Percentiles rank a stretch among this genome's conserved stretches.
Conservation (phyloP, 2,329 filamentous ascomycete species). For the Cephalotrichum gorgonifer region DNA sequence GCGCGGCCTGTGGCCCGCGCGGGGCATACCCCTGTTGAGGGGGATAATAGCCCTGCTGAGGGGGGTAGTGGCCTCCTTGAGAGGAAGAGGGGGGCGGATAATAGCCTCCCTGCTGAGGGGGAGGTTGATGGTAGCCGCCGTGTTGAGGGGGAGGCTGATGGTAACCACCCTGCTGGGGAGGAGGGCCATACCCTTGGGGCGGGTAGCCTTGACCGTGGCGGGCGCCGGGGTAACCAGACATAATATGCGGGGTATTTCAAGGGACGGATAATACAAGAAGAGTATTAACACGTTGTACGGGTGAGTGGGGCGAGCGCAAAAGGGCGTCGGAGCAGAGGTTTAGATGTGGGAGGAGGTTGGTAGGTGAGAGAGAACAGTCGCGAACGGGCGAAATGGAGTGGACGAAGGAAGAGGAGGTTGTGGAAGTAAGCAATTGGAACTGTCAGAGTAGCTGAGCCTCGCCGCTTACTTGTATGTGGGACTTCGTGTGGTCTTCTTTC, state of each 20-base stretch:
- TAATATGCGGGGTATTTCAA: background rate
- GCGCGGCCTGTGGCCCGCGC: background rate
- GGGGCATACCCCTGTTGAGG: conserved; percentile 1
- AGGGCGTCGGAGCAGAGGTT: background rate
- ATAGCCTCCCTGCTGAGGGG: background rate
- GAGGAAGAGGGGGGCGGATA: background rate
- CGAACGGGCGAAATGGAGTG: background rate
- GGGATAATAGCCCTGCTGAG: background rate
- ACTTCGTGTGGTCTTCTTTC: no score
- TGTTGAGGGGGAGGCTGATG: background rate
- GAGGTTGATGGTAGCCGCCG: background rate
- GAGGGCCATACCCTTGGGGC: background rate
- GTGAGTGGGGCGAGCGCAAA: no score
- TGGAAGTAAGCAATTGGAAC: background rate
- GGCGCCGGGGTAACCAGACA: conserved; percentile 6
- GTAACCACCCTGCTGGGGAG: background rate
- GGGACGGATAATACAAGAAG: background rate
- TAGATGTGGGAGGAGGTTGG: background rate
- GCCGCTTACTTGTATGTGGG: background rate
- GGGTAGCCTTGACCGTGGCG: conserved; percentile 1
- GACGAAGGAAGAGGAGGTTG: background rate
- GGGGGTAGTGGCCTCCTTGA: conserved; percentile 1
- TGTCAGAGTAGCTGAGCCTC: background rate
- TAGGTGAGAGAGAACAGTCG: background rate
- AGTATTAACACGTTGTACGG: no score